These are phyloP conservation scores for Wickerhamiella slavikovae DNA, from an alignment of 805 yeast genomes.

Conservation along the genomic window DNA sequence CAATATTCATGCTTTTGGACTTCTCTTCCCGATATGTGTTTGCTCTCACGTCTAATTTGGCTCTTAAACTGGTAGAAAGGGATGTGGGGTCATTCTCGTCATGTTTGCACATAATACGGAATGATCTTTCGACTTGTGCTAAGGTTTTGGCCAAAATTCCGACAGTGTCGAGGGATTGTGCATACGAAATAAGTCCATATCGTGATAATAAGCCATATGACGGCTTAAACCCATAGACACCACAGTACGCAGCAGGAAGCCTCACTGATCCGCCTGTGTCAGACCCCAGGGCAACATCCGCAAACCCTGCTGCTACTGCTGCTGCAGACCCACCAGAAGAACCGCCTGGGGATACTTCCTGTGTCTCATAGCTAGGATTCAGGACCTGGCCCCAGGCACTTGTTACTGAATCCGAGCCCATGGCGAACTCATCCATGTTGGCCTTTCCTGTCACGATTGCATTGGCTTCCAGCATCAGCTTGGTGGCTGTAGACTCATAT, in stretches of 20 bases:
- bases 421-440: conserved; percentile 92
- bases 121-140: conserved; percentile 27
- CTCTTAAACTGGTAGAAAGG: conserved; percentile 6
- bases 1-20: conserved; percentile 28
- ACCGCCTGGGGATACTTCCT: conserved; percentile 50
- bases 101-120: conserved; percentile 29
- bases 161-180: conserved; percentile 87
- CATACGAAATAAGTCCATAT: conserved; percentile 82
- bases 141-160: conserved; percentile 50
- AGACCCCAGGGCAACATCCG: conserved; percentile 69
- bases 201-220: conserved; percentile 81
- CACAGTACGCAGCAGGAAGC: conserved; percentile 76
- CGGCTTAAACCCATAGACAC: conserved; percentile 78
- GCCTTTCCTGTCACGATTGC: conserved; percentile 49
- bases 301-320: conserved; percentile 53
- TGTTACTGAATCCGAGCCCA: conserved; percentile 41
- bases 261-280: conserved; percentile 97
- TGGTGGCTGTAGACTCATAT: conserved; percentile 55
- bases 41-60: not conserved
- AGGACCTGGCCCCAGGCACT: conserved; percentile 16
- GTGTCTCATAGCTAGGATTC: conserved; percentile 24
- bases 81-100: conserved; percentile 71
- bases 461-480: conserved; percentile 31
- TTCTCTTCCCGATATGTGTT: too few species aligned
- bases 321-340: conserved; percentile 96